Percentiles rank a stretch among this genome's conserved stretches.
These are phyloP conservation scores for Aspergillus oerlinghausenensis DNA, from an alignment of 2,329 filamentous ascomycete species.

Conservation along the genomic window DNA sequence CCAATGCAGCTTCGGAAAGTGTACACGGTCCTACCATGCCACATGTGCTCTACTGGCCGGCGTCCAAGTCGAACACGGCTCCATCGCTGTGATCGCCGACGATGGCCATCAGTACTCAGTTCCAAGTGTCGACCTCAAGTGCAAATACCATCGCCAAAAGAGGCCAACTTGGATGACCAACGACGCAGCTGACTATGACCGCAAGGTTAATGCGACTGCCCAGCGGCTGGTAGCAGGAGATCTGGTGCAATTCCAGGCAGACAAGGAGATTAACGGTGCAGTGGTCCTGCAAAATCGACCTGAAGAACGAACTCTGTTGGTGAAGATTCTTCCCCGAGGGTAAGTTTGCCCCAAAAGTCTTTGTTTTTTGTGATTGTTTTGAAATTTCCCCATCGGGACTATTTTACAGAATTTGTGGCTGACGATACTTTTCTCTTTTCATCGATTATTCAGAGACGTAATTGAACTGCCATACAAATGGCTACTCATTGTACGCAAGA, in stretches of 20 bases:
- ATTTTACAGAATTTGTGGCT: constrained; percentile 4
- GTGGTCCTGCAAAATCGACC: constrained; percentile 76
- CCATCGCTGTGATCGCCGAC: constrained; percentile 80
- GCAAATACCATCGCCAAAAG: constrained; percentile 87
- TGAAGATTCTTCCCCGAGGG: constrained; percentile 82
- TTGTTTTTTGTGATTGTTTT: constrained; percentile 1
- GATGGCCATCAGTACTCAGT: constrained; percentile 91
- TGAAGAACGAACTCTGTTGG: constrained; percentile 68
- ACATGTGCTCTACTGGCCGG: constrained; percentile 91
- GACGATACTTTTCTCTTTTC: constrained; percentile 3
- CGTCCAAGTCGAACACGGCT: constrained; percentile 82
- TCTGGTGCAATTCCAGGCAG: constrained; percentile 80
- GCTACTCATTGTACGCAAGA: constrained; percentile 47
- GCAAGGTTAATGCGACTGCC: constrained; percentile 64
- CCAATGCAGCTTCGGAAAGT: constrained; percentile 94
- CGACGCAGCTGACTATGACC: constrained; percentile 65
- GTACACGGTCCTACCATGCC: constrained; percentile 86
- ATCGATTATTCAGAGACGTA: constrained; percentile 30
- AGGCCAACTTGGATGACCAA: constrained; percentile 71
- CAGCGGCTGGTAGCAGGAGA: constrained; percentile 65
- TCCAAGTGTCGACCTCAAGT: constrained; percentile 87
- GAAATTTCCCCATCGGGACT: constrained; percentile 10
- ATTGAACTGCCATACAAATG: constrained; percentile 60
- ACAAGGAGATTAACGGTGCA: constrained; percentile 85
- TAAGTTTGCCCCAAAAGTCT: constrained; percentile 45